Evolutionary conservation across 1,284 basidiomycete genomes (phyloP).

Genomic region (Phenoliferia sp.): DNA sequence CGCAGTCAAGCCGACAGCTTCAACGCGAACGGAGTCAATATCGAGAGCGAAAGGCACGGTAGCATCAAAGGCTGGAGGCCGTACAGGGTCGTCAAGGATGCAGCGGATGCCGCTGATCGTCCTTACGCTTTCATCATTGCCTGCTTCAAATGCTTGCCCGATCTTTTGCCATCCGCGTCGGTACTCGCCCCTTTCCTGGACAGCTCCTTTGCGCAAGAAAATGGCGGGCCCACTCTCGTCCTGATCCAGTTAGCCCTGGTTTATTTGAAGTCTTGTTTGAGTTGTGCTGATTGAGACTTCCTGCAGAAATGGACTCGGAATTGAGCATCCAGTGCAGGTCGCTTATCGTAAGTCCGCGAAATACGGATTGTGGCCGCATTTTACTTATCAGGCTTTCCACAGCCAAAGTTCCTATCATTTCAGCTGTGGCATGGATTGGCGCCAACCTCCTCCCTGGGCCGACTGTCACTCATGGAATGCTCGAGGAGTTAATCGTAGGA

Average conservation of each 20-base stretch:
- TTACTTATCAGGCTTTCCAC: too few species aligned
- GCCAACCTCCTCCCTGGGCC: constrained; percentile 41
- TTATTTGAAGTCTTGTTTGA: not conserved
- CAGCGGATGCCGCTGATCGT: constrained; percentile 31
- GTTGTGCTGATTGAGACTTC: constrained; percentile 19
- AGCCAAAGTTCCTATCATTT: constrained; percentile 31
- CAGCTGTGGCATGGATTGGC: constrained; percentile 47
- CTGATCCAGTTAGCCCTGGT: constrained; percentile 16
- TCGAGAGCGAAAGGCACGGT: constrained; percentile 26
- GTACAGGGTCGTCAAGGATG: constrained; percentile 22
- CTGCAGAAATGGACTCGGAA: constrained; percentile 45
- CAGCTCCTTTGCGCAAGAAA: not conserved
- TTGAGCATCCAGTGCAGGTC: constrained; percentile 43
- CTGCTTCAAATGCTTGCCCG: constrained; percentile 13
- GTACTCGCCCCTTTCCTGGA: constrained; percentile 32
- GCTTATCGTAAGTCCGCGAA: constrained; percentile 38
- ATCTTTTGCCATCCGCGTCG: constrained; percentile 26
- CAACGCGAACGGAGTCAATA: constrained; percentile 14
- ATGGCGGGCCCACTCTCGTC: constrained; percentile 13
- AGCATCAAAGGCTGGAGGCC: constrained; percentile 23
- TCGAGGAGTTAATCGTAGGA: constrained; percentile 44
- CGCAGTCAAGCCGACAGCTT: constrained; percentile 18
- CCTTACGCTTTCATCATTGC: constrained; percentile 12
- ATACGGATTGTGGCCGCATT: too few species aligned
- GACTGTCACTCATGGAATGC: constrained; percentile 18